These are phyloP conservation scores for Nectriaceae sp. DNA, from an alignment of 2,329 filamentous ascomycete genomes.

Conservation along the genomic window DNA sequence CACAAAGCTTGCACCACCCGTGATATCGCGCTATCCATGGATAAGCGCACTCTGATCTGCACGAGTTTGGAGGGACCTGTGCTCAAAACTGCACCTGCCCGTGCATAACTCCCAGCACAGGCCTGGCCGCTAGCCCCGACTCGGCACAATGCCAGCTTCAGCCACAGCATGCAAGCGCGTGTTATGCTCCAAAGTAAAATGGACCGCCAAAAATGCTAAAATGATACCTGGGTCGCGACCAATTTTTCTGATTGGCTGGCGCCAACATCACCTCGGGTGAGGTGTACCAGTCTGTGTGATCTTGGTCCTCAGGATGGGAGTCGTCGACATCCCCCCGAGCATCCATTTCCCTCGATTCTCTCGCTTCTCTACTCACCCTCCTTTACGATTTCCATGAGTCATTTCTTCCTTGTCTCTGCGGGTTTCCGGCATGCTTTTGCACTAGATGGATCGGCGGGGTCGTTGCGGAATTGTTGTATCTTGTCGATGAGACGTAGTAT, in stretches of 20 bases:
- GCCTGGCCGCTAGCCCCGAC: neutral
- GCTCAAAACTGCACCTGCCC: neutral
- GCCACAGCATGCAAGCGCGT: conserved; percentile 26
- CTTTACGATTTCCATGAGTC: conserved; percentile 34
- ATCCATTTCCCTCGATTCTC: conserved; percentile 30
- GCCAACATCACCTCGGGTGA: conserved; percentile 36
- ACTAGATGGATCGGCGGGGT: conserved; percentile 12
- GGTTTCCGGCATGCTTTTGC: conserved; percentile 23
- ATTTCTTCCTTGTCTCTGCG: conserved; percentile 26
- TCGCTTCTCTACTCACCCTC: conserved; percentile 29
- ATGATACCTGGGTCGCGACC: conserved; percentile 36
- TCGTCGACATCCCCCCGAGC: conserved; percentile 31
- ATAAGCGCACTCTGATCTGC: too few species aligned
- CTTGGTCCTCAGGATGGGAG: conserved; percentile 31
- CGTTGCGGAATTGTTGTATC: conserved; percentile 19
- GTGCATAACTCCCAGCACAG: conserved; percentile 1
- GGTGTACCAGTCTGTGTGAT: conserved; percentile 37
- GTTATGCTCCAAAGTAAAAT: conserved; percentile 33
- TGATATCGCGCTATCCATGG: neutral
- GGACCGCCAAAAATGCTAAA: conserved; percentile 36
- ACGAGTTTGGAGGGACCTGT: neutral
- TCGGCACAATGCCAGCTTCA: conserved; percentile 3
- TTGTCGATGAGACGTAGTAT: conserved; percentile 12
- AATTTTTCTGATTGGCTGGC: conserved; percentile 43
- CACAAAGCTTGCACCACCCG: conserved; percentile 21